phyloP scores from a whole-genome alignment of 305 asterid genomes.

The Vinca major region DNA sequence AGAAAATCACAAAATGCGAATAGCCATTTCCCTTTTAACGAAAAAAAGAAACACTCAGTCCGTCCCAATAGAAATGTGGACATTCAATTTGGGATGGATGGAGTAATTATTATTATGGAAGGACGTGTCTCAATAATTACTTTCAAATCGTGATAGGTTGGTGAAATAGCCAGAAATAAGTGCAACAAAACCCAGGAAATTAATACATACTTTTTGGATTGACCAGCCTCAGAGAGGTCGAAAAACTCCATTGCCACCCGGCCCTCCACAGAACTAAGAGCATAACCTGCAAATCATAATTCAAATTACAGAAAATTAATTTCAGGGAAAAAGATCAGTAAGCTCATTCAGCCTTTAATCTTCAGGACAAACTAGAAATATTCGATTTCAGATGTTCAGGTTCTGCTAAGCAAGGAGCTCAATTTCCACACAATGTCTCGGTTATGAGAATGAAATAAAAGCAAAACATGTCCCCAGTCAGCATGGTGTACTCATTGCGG shows the following conservation, averaged over 20 bases:
- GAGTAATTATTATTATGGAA: too few relatives aligned
- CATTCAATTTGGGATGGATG: too few relatives aligned
- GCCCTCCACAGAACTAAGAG: slow-evolving; percentile 91
- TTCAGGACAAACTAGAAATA: neutral
- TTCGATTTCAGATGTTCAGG: slow-evolving; percentile 2
- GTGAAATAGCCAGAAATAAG: too few relatives aligned
- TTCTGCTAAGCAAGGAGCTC: neutral
- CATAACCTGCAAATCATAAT: slow-evolving; percentile 57
- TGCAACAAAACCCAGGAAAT: too few relatives aligned
- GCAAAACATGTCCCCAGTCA: neutral
- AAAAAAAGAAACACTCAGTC: too few relatives aligned
- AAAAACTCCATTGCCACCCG: slow-evolving; percentile 92
- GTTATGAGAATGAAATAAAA: neutral
- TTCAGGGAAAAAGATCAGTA: neutral
- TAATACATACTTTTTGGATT: slow-evolving; percentile 61
- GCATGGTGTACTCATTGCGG: neutral
- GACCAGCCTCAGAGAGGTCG: slow-evolving; percentile 82
- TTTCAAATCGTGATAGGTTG: too few relatives aligned
- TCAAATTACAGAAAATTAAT: slow-evolving; percentile 2
- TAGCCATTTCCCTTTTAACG: too few relatives aligned
- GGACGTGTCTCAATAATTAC: too few relatives aligned
- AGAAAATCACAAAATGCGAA: too few relatives aligned
- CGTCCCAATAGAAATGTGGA: too few relatives aligned
- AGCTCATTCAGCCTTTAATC: too few relatives aligned
- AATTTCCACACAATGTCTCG: neutral